Percentiles rank a stretch among this genome's conserved stretches.
These are phyloP conservation scores for Vigna unguiculata DNA, from an alignment of 306 rosid species.

Conservation along the genomic window DNA sequence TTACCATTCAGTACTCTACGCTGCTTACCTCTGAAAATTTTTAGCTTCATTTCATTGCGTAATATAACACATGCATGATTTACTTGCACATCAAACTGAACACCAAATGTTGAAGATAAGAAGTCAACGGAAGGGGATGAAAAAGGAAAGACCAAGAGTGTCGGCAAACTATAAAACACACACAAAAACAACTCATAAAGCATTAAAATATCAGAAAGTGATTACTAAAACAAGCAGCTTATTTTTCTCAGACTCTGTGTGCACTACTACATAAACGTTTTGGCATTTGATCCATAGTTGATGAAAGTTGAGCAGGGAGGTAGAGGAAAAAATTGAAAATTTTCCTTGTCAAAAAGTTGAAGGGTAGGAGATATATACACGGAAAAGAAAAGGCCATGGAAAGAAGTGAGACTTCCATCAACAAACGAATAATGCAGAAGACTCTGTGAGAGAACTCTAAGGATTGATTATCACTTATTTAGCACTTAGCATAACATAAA, in stretches of 20 bases:
- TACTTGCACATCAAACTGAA: neutral
- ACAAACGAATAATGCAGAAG: slow-evolving; percentile 17
- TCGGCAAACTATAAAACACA: neutral
- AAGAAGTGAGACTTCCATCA: slow-evolving; percentile 14
- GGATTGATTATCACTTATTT: neutral
- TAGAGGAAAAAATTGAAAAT: neutral
- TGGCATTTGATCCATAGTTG: neutral
- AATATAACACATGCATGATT: neutral
- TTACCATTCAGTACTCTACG: neutral
- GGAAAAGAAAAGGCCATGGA: slow-evolving; percentile 5
- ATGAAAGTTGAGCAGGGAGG: neutral
- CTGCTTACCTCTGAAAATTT: neutral
- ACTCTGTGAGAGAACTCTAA: neutral
- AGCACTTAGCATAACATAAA: slow-evolving; percentile 15
- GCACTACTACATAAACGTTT: neutral
- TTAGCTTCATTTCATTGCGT: neutral
- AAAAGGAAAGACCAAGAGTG: neutral
- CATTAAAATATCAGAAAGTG: neutral
- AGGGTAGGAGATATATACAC: neutral
- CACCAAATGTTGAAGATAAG: neutral
- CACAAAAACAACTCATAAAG: too few species aligned
- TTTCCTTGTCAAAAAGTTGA: neutral
- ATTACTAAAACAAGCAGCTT: neutral
- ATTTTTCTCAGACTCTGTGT: slow-evolving; percentile 1
- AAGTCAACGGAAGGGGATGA: slow-evolving; percentile 13